Base-by-base conservation (phyloP, 352 stramenopile species). In the Phytophthora hybrid region DNA sequence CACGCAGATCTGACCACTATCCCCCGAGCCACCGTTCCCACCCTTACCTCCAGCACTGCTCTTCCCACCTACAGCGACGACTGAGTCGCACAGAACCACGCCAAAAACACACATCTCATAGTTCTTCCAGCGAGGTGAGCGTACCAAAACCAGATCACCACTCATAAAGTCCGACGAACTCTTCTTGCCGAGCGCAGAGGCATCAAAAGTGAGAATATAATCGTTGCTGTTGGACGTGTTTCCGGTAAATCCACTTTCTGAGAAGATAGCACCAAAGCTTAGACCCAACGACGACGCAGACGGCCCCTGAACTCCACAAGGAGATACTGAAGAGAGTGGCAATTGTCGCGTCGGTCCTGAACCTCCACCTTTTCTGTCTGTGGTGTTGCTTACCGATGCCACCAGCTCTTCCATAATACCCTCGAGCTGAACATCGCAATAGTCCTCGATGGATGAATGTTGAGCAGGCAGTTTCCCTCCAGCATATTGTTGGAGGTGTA, bases 321-420 rank as follows among this genome's bases (percentile, higher is more conserved):
- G 81, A 10, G 87, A 93, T n/a, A 93, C 79, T 1, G 87, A 94
- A 37, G 82, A 76, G 26, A 94, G 72, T 34, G 72, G 71, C 18
- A 80, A 29, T 0, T 77, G 72, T 11, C 63, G 68, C 1, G 39
- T 71, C 44, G 68, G 72, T 6, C 67, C 56, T 46, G 64, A 81
- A 34, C 75, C 75, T 66, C 79, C 70, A 8, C 69, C 56, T 83
- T 62, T 63, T 84, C 71, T 59, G 79, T 81, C 19, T 10, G 55
- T 74, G 0, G 76, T 64, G 37, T 87, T 82, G 60, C 71, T 89
- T 9, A 96, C 73, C 1, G 83, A 90, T 8, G 84, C 78, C 4
- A 89, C 62, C 18, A 92, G 66, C 44, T 96, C 89, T 55, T 93
- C 83, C 62, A 92, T 74, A 52, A 96, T 93, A 1, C 83, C 84